A percentile compares a stretch with the other conserved stretches of the same genome.
phyloP scores from a whole-genome alignment of 371 early-diverging fungal genomes.

The Rhizomucor miehei region DNA sequence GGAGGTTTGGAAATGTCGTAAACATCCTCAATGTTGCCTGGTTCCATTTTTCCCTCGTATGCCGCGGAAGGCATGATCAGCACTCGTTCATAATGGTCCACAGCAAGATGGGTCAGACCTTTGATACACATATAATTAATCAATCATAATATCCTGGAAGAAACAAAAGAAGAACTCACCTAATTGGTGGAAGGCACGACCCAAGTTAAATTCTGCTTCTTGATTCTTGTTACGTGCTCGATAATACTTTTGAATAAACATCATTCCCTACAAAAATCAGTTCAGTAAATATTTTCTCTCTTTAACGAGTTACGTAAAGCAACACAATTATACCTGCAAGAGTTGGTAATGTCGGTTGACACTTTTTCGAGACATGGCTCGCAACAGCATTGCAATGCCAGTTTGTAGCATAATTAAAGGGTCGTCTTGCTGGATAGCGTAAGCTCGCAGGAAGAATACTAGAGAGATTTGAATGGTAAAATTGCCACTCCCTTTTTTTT shows the following conservation, averaged over 20 bases:
- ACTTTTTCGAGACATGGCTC: conserved; percentile 66
- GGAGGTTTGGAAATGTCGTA: conserved; percentile 19
- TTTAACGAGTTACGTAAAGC: too few species aligned
- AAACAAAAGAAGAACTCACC: conserved; percentile 25
- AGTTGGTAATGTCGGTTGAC: conserved; percentile 71
- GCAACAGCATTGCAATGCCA: conserved; percentile 59
- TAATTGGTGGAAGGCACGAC: conserved; percentile 81
- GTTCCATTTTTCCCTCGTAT: conserved; percentile 3
- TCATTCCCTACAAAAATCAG: neutral
- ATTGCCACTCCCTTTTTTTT: neutral
- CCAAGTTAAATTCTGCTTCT: conserved; percentile 87
- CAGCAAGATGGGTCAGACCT: conserved; percentile 77
- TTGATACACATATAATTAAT: neutral
- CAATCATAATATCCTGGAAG: too few species aligned
- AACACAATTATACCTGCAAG: conserved; percentile 37
- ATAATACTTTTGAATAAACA: conserved; percentile 66
- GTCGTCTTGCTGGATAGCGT: conserved; percentile 56
- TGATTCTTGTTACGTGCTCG: conserved; percentile 50
- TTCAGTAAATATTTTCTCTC: neutral
- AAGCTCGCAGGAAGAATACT: conserved; percentile 66
- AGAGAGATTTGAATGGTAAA: neutral
- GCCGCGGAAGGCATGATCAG: conserved; percentile 51
- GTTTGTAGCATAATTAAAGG: conserved; percentile 65
- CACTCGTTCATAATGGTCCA: conserved; percentile 77
- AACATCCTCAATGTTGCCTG: conserved; percentile 22